Evolutionary conservation across 345 rosid species (phyloP).

Genomic region (Aquilaria sinensis): DNA sequence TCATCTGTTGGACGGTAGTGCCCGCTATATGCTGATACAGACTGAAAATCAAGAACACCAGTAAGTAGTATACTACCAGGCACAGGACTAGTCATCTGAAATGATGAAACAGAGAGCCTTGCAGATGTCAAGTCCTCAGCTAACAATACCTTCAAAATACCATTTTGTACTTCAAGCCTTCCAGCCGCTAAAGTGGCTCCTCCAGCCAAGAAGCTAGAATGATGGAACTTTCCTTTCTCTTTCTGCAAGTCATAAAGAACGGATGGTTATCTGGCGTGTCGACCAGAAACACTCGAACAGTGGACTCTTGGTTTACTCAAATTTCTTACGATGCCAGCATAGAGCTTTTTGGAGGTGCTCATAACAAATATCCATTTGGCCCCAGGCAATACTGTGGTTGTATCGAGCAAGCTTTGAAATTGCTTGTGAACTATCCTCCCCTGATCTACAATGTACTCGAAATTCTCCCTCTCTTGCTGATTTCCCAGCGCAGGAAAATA

Average conservation of each 20-base stretch:
- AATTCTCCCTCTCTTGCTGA: constrained; percentile 90
- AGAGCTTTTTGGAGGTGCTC: constrained; percentile 76
- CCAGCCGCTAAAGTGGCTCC: constrained; percentile 94
- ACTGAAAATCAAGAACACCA: constrained; percentile 30
- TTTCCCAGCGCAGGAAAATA: neutral
- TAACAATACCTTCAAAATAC: constrained; percentile 60
- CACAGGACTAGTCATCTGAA: neutral
- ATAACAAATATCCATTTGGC: constrained; percentile 83
- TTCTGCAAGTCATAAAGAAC: constrained; percentile 39
- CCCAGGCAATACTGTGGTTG: constrained; percentile 33
- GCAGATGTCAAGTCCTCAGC: neutral
- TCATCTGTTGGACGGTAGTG: constrained; percentile 86
- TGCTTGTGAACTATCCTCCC: constrained; percentile 68
- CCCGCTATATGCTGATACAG: constrained; percentile 87
- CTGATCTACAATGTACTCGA: constrained; percentile 48
- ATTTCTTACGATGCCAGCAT: constrained; percentile 58
- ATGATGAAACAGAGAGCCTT: neutral
- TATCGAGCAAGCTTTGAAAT: constrained; percentile 48
- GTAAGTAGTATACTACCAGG: too few relatives aligned
- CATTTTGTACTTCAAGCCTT: constrained; percentile 60
- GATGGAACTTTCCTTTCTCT: constrained; percentile 89
- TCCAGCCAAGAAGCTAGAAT: constrained; percentile 96
- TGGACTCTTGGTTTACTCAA: neutral
- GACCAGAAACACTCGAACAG: neutral
- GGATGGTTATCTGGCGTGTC: neutral